Evolutionary conservation across 305 asterid genomes (phyloP), one percentile per base, ranked within the genome.

Genomic region (Vinca major): DNA sequence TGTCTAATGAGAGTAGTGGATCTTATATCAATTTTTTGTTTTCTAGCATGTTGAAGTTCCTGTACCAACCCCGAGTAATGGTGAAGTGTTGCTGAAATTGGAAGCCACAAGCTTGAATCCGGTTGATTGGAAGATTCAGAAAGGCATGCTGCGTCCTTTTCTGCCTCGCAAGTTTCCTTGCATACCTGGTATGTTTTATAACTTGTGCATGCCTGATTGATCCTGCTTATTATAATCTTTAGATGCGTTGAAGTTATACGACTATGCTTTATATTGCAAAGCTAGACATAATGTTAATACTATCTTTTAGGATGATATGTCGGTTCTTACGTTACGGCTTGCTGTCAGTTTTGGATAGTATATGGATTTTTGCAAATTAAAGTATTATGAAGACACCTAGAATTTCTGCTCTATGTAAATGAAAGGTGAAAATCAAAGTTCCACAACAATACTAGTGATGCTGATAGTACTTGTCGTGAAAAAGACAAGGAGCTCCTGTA

Each of bases 91-190:
- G 69, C 72, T 89, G 21, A 89, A 82, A 61, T 36, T 86, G 73
- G 87, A 85, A 65, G 89, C 93, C 0, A 70, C 78, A 47, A 85
- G 89, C 63, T 68, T 89, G 48, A 89, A 89, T 68, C 90, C 86
- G n/a, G 26, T 82, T 39, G 92, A 88, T 60, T 77, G 82, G 85
- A 83, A 76, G 65, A 61, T 79, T 39, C 77, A 88, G 73, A 80
- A 79, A 66, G 78, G 64, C 44, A 2, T 68, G 58, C 56, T 82
- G 2, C 86, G 84, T 54, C 95, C 90, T 44, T 40, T 86, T 43
- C 11, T 81, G 51, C 80, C 87, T 7, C 52, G 70, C 49, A 81
- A 73, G 69, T 80, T 84, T 75, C 85, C 79, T 26, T 49, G 58
- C n/a, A 77, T 80, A 17, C 91, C 88, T 0, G 74, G 91, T 82